Conservation (phyloP, 495 filamentous ascomycete genomes). For the Aspergillus saccharolyticus region DNA sequence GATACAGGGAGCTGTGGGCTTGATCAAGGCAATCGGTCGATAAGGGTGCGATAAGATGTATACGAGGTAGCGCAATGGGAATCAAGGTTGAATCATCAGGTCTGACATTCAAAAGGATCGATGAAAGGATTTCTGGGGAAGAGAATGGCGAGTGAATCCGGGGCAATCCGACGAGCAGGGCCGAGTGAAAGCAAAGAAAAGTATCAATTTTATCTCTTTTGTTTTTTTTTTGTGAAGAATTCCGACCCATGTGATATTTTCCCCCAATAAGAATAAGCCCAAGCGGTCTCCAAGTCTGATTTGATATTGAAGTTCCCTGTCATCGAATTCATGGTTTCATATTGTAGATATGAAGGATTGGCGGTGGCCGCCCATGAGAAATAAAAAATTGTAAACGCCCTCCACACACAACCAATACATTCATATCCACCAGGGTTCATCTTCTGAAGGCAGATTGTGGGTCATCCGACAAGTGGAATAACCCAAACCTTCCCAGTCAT, state of each 20-base stretch:
- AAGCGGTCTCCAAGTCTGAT: slow-evolving; percentile 5
- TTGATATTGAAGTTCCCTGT: slow-evolving; percentile 5
- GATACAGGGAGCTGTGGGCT: too few relatives aligned
- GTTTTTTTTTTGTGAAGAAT: neutral
- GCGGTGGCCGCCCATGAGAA: slow-evolving; percentile 3
- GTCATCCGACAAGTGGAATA: neutral
- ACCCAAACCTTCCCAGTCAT: slow-evolving; percentile 4
- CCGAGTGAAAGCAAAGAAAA: neutral
- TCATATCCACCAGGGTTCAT: slow-evolving; percentile 4
- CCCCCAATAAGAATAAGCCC: neutral
- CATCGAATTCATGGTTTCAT: slow-evolving; percentile 4
- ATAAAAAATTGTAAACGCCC: slow-evolving; percentile 1
- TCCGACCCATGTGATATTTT: neutral
- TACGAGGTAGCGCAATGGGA: too few relatives aligned
- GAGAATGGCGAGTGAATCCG: slow-evolving; percentile 4
- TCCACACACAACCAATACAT: slow-evolving; percentile 1
- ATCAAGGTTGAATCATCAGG: too few relatives aligned
- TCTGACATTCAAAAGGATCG: too few relatives aligned
- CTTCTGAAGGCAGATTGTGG: neutral
- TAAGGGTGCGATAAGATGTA: too few relatives aligned
- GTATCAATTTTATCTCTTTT: neutral
- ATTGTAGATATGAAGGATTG: slow-evolving; percentile 3
- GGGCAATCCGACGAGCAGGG: neutral
- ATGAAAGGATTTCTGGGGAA: neutral
- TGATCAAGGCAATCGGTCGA: too few relatives aligned